These are phyloP conservation scores for Boletellus ananiceps DNA, from an alignment of 768 basidiomycete species.

Conservation along the genomic window DNA sequence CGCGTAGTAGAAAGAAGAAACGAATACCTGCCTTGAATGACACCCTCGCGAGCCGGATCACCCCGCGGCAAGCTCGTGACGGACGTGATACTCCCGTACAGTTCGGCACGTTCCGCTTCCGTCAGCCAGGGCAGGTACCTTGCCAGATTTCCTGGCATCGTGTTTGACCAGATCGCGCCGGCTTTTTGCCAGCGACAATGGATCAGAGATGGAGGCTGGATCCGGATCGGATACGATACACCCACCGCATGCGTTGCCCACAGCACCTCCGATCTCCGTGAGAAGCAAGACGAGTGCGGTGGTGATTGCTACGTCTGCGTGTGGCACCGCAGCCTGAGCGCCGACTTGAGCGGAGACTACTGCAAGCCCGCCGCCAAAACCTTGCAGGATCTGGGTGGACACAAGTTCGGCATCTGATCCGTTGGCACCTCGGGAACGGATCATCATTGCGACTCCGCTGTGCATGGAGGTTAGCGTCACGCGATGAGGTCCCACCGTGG, in stretches of 20 bases:
- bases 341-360: slow-evolving; percentile 52
- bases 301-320: slow-evolving; percentile 61
- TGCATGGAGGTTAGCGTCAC: background rate
- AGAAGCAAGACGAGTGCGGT: slow-evolving; percentile 64
- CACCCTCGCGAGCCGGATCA: slow-evolving; percentile 59
- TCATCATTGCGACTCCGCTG: slow-evolving; percentile 64
- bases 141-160: slow-evolving; percentile 61
- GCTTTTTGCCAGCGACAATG: slow-evolving; percentile 30
- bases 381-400: slow-evolving; percentile 66
- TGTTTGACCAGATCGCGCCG: slow-evolving; percentile 60
- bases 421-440: slow-evolving; percentile 61
- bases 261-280: slow-evolving; percentile 64
- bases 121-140: slow-evolving; percentile 49
- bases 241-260: slow-evolving; percentile 59
- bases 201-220: background rate
- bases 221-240: slow-evolving; percentile 15
- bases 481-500: background rate
- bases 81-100: slow-evolving; percentile 55
- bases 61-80: slow-evolving; percentile 46
- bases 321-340: slow-evolving; percentile 62
- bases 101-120: slow-evolving; percentile 36
- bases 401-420: slow-evolving; percentile 54
- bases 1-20: too few relatives aligned
- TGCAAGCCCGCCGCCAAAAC: slow-evolving; percentile 69
- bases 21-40: slow-evolving; percentile 44